Conservation (phyloP, 1,284 basidiomycete species). For the Cutaneotrichosporon sp. region DNA sequence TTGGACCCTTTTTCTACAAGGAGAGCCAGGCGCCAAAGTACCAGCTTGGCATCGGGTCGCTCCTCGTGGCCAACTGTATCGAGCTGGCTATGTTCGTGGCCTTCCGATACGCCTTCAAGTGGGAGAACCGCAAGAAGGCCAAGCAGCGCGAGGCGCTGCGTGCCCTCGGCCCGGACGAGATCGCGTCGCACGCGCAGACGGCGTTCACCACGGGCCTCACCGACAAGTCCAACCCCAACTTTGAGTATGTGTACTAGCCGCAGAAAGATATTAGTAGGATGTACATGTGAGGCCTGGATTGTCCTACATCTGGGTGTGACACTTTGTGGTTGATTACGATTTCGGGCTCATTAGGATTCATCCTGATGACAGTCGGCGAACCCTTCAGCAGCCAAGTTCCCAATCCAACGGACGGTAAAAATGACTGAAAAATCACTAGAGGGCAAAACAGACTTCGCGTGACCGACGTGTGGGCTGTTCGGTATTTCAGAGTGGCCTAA, state of each 20-base stretch:
- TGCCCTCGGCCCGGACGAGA: slow-evolving; percentile 8
- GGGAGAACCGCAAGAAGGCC: slow-evolving; percentile 53
- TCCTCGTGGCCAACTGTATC: slow-evolving; percentile 51
- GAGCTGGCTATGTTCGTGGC: slow-evolving; percentile 53
- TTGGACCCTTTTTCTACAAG: slow-evolving; percentile 55
- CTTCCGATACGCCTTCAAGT: slow-evolving; percentile 53
- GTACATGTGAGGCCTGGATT: no score
- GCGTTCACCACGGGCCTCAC: slow-evolving; percentile 49
- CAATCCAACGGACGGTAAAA: no score
- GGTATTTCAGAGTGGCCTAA: no score
- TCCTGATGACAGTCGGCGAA: no score
- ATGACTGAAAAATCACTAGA: no score
- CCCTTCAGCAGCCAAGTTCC: no score
- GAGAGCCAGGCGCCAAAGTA: slow-evolving; percentile 53
- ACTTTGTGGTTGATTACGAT: no score
- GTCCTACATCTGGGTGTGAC: no score
- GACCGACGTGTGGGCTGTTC: no score
- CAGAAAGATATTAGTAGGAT: no score
- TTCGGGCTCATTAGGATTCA: no score
- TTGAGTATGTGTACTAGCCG: slow-evolving; percentile 23
- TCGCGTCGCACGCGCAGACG: slow-evolving; percentile 27
- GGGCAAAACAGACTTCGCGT: no score
- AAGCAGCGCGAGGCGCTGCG: slow-evolving; percentile 33
- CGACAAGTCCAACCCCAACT: slow-evolving; percentile 51
- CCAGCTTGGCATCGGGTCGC: slow-evolving; percentile 54